Conservation (phyloP, 352 stramenopile genomes). For the Phytophthora quininea region DNA sequence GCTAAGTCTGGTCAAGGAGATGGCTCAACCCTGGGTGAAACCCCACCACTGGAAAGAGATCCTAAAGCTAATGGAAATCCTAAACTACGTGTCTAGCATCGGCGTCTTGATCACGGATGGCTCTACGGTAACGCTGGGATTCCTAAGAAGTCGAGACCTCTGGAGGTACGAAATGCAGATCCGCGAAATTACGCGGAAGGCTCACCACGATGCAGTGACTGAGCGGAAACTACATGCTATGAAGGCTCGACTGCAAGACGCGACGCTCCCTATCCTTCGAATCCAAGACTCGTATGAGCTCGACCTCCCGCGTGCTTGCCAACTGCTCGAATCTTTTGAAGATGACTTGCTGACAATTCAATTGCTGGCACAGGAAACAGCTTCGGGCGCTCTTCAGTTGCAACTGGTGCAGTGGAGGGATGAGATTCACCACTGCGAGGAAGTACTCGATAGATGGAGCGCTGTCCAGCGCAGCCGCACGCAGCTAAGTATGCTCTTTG, state of each 20-base stretch:
- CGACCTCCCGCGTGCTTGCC: constrained; percentile 31
- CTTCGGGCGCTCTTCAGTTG: constrained; percentile 35
- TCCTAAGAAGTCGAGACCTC: constrained; percentile 51
- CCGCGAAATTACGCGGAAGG: constrained; percentile 59
- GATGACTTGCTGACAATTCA: constrained; percentile 68
- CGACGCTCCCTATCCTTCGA: constrained; percentile 47
- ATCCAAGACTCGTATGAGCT: constrained; percentile 54
- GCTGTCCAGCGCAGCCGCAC: constrained; percentile 58
- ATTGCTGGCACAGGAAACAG: constrained; percentile 51
- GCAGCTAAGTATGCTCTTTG: constrained; percentile 52
- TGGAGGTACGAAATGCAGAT: constrained; percentile 67
- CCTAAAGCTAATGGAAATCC: constrained; percentile 48
- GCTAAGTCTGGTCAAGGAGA: constrained; percentile 54
- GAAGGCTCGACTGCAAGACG: constrained; percentile 50
- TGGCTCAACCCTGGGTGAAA: constrained; percentile 60
- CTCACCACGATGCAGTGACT: constrained; percentile 57
- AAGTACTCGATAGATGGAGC: constrained; percentile 66
- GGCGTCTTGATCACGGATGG: constrained; percentile 58
- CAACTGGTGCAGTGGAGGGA: constrained; percentile 64
- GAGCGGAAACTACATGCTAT: constrained; percentile 66
- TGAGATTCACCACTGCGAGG: constrained; percentile 63
- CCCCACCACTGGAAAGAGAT: constrained; percentile 69
- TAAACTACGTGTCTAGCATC: constrained; percentile 57
- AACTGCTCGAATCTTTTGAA: constrained; percentile 54
- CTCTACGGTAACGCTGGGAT: constrained; percentile 55